These are phyloP conservation scores for Moniliophthora roreri DNA, from an alignment of 1,284 basidiomycete species.

Conservation along the genomic window DNA sequence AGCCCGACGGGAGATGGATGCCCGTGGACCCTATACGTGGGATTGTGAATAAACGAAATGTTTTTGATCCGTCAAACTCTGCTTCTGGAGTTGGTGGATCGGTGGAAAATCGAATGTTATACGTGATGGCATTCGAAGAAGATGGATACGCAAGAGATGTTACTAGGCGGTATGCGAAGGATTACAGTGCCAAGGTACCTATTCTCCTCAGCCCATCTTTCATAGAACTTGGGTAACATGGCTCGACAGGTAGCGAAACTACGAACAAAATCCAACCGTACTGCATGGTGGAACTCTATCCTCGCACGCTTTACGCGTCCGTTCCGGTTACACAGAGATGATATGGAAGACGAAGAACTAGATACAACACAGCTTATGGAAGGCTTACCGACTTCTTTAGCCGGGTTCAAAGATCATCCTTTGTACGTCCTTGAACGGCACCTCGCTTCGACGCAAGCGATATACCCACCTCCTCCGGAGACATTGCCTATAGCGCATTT, in stretches of 20 bases:
- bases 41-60: slow-evolving; percentile 76
- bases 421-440: slow-evolving; percentile 91
- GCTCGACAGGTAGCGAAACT: too few relatives aligned
- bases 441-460: slow-evolving; percentile 85
- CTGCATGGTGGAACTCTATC: slow-evolving; percentile 80
- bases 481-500: slow-evolving; percentile 84
- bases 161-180: slow-evolving; percentile 77
- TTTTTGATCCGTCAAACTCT: slow-evolving; percentile 82
- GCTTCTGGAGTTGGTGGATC: neutral
- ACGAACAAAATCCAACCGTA: too few relatives aligned
- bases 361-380: slow-evolving; percentile 78
- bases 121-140: slow-evolving; percentile 94
- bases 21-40: slow-evolving; percentile 88
- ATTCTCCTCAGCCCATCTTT: too few relatives aligned
- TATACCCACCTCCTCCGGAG: slow-evolving; percentile 70
- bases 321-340: slow-evolving; percentile 76
- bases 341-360: slow-evolving; percentile 93
- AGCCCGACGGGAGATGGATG: slow-evolving; percentile 90
- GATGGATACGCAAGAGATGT: slow-evolving; percentile 79
- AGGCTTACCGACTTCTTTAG: slow-evolving; percentile 92
- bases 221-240: too few relatives aligned
- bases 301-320: slow-evolving; percentile 65
- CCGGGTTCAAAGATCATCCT: slow-evolving; percentile 96
- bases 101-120: slow-evolving; percentile 85
- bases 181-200: slow-evolving; percentile 72